Conservation (phyloP, 768 basidiomycete genomes). For the Russula compacta region DNA sequence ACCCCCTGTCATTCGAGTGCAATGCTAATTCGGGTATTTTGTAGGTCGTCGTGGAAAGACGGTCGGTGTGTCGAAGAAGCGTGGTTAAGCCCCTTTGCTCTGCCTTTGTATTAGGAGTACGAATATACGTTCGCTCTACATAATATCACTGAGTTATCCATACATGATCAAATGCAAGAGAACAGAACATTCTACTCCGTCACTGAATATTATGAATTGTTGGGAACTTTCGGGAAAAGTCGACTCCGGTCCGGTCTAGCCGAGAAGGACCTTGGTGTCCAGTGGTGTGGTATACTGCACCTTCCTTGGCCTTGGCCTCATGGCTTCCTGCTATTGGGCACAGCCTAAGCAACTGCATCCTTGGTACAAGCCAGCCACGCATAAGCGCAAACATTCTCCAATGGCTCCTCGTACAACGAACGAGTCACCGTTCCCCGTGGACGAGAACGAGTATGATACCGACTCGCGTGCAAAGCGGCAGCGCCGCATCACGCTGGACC, state of each 20-base stretch:
- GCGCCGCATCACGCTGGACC: neutral
- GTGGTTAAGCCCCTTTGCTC: constrained; percentile 34
- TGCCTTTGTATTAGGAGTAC: neutral
- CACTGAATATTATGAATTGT: too few relatives aligned
- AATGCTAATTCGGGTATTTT: neutral
- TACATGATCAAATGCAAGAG: neutral
- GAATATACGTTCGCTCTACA: neutral
- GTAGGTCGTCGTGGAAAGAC: constrained; percentile 92
- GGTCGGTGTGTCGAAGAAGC: constrained; percentile 94
- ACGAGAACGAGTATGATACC: constrained; percentile 6
- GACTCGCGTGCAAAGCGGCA: constrained; percentile 8
- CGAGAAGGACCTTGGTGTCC: too few relatives aligned
- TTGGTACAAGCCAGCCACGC: constrained; percentile 34
- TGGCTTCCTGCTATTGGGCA: constrained; percentile 30
- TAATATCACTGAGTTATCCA: neutral
- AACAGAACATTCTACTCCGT: too few relatives aligned
- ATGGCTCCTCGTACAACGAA: neutral
- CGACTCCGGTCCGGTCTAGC: neutral
- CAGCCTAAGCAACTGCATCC: constrained; percentile 33
- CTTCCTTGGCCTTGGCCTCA: constrained; percentile 16
- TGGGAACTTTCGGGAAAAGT: neutral
- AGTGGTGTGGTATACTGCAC: too few relatives aligned
- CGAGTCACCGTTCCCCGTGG: constrained; percentile 1
- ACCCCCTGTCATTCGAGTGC: neutral
- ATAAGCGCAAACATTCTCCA: constrained; percentile 32